Evolutionary conservation across 164 flowering plant genomes (phyloP).

Genomic region (Chloranthus sessilifolius): DNA sequence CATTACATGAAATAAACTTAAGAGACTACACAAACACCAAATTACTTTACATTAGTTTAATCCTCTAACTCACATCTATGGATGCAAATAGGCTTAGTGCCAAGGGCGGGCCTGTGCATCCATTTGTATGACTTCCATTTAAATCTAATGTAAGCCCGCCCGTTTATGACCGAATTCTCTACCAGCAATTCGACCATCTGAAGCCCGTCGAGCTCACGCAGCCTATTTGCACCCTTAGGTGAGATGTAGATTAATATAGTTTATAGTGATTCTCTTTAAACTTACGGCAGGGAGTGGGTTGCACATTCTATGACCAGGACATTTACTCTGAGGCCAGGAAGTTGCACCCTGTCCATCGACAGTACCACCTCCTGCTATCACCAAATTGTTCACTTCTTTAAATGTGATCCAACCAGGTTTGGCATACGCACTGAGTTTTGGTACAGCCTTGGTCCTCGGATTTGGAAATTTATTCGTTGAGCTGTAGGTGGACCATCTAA

Average conservation of each 20-base stretch:
- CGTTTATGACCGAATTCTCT: too few relatives aligned
- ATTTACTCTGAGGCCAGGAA: conserved; percentile 4
- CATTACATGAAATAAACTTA: conserved; percentile 40
- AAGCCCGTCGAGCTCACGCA: background rate
- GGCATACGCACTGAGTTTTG: background rate
- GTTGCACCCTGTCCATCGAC: conserved; percentile 8
- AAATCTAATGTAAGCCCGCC: too few relatives aligned
- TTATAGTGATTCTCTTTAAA: background rate
- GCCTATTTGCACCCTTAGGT: background rate
- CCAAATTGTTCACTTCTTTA: background rate
- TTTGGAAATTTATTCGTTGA: background rate
- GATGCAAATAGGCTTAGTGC: too few relatives aligned
- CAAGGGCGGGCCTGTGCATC: too few relatives aligned
- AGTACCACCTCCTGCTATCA: conserved; percentile 5
- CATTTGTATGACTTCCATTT: too few relatives aligned
- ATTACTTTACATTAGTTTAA: too few relatives aligned
- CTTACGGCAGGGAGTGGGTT: conserved; percentile 9
- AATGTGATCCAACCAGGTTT: conserved; percentile 4
- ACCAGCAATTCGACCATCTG: too few relatives aligned
- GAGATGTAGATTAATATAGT: background rate
- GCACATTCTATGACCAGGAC: background rate
- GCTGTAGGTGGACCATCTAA: conserved; percentile 3
- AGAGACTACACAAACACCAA: conserved; percentile 31
- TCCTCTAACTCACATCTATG: too few relatives aligned
- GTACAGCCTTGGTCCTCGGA: conserved; percentile 3